Conservation (phyloP, 2,329 filamentous ascomycete species). For the Myriosclerotinia scirpicola region DNA sequence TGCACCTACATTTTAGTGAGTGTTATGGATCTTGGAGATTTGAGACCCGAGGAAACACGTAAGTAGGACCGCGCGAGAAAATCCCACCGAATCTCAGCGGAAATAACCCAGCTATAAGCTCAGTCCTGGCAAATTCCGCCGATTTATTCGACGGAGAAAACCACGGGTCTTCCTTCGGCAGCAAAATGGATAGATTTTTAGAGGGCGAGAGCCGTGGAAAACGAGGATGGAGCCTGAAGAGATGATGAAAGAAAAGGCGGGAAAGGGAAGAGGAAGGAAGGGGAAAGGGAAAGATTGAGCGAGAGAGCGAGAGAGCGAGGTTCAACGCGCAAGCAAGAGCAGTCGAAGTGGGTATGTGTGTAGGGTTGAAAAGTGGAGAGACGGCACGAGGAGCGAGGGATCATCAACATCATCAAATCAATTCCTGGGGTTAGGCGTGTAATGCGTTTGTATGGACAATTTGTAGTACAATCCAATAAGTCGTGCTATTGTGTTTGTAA, state of each 20-base stretch:
- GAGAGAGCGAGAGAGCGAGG: background rate
- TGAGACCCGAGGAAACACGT: no score
- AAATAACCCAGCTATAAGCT: no score
- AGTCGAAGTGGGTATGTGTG: background rate
- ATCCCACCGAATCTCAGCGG: no score
- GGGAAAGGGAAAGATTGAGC: background rate
- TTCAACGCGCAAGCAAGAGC: background rate
- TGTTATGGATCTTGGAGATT: no score
- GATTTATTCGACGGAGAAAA: no score
- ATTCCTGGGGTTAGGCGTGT: background rate
- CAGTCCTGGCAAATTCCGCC: no score
- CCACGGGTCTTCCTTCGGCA: no score
- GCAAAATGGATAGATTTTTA: no score
- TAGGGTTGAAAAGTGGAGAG: background rate
- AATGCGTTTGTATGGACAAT: background rate
- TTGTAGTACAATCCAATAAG: background rate
- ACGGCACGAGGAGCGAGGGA: background rate
- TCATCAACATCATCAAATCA: background rate
- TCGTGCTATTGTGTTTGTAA: no score
- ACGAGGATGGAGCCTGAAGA: background rate
- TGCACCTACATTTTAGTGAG: no score
- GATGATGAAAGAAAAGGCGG: background rate
- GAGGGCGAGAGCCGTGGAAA: no score
- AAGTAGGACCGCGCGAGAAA: no score
- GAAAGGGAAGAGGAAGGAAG: background rate